Base-by-base conservation (phyloP, 2,329 filamentous ascomycete genomes). In the Pleurostoma richardsiae region DNA sequence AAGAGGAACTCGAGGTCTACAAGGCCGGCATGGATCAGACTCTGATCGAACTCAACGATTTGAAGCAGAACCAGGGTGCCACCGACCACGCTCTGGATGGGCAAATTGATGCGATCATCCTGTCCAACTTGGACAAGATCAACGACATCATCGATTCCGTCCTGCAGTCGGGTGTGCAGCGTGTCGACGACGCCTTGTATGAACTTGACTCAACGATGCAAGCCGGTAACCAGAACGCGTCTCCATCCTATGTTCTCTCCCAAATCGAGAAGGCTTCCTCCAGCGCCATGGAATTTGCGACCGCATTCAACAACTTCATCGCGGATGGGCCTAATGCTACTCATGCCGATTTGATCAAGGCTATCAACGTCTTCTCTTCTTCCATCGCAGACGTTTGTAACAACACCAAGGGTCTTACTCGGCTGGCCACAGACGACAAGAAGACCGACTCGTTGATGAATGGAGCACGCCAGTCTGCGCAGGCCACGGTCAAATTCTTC, bases 141-240 rank as follows among this genome's bases (percentile, higher is more conserved):
- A 94, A 95, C 71, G 90, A 95, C 58, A 92, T 99, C 45, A 95
- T 99, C 56, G 94, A 99, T 66, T 96, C 92, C 0, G 94, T 99
- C 4, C 75, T 99, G 38, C 91, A 97, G 64, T 86, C 89, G 42
- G 94, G 91, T 55, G 90, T 97, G 27, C 85, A 94, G 59, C 86
- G 94, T 40, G 91, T 99, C 10, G 94, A 99, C 59, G 94, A 99
- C 67, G 90, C 94, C 40, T 75, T 99, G 33, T 99, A 99, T 69
- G 94, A 99, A 67, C 77, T 99, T 40, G 94, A 99, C 67, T 97
- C 94, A 26, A 88, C 88, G 26, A 97, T 97, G 90, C 92, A 97
- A 65, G 94, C 92, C 39, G 94, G 94, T 66, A 99, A 99, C 71
- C 94, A 97, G 70, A 99, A 95, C 60, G 94, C 94, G 1, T 95